A percentile compares a stretch with the other conserved stretches of the same genome.
phyloP scores from a whole-genome alignment of 106 monocot species.

The Amphibolis antarctica region DNA sequence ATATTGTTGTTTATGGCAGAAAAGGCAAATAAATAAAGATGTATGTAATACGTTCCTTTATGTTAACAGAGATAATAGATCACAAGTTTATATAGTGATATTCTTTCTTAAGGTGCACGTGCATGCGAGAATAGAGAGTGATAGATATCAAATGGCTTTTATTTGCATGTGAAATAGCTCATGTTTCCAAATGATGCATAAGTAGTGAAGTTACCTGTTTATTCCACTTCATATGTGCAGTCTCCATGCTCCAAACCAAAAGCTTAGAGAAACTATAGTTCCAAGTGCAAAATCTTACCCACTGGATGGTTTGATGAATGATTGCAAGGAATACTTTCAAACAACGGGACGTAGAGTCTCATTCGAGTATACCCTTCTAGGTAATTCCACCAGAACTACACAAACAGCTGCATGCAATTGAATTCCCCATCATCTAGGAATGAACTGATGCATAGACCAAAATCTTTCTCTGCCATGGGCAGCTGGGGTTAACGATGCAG shows the following conservation, averaged over 20 bases:
- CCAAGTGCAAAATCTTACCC: conserved; percentile 93
- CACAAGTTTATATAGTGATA: too few relatives aligned
- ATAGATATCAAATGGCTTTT: too few relatives aligned
- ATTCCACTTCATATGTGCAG: conserved; percentile 20
- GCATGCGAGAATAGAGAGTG: too few relatives aligned
- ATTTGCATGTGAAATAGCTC: too few relatives aligned
- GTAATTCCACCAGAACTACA: conserved; percentile 12
- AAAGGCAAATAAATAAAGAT: too few relatives aligned
- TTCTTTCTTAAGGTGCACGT: too few relatives aligned
- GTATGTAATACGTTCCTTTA: too few relatives aligned
- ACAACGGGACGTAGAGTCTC: conserved; percentile 79
- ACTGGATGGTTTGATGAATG: conserved; percentile 59
- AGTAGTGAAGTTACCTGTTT: neutral
- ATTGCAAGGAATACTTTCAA: conserved; percentile 72
- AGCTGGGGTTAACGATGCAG: conserved; percentile 77
- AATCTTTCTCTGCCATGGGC: conserved; percentile 4
- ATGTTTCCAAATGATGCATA: too few relatives aligned
- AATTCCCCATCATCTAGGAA: neutral
- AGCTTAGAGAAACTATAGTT: conserved; percentile 69
- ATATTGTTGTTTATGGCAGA: too few relatives aligned
- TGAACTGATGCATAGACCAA: neutral
- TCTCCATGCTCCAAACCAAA: conserved; percentile 88
- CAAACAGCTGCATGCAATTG: neutral
- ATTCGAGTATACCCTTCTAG: conserved; percentile 93
- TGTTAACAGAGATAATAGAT: too few relatives aligned